Evolutionary conservation across 2,329 filamentous ascomycete species (phyloP).

Genomic region (Teratosphaeria zuluensis): DNA sequence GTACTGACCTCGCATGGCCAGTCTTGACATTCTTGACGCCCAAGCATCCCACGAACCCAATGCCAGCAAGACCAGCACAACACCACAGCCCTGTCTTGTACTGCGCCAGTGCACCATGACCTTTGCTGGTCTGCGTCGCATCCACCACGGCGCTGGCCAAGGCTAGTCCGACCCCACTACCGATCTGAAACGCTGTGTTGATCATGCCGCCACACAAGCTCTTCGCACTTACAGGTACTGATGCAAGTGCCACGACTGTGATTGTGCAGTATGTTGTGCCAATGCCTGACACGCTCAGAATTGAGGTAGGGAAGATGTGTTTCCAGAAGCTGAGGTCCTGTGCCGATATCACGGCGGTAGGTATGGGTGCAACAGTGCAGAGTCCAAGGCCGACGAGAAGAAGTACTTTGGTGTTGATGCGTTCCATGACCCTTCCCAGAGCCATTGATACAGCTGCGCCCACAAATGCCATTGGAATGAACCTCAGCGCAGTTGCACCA

Average conservation of each 20-base stretch:
- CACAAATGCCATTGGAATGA: constrained; percentile 33
- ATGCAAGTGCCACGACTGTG: constrained; percentile 32
- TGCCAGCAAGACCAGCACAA: constrained; percentile 30
- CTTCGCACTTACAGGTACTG: constrained; percentile 33
- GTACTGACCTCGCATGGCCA: background rate
- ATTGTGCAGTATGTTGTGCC: constrained; percentile 35
- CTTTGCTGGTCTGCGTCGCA: constrained; percentile 30
- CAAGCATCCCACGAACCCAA: constrained; percentile 21
- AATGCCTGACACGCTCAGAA: constrained; percentile 32
- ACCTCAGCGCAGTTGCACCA: constrained; percentile 31
- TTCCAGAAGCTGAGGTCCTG: constrained; percentile 24
- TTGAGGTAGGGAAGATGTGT: constrained; percentile 30
- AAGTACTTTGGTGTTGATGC: constrained; percentile 29
- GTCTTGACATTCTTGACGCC: background rate
- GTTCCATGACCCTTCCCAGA: constrained; percentile 27
- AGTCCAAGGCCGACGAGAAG: constrained; percentile 27
- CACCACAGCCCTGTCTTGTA: constrained; percentile 35
- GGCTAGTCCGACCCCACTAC: constrained; percentile 32
- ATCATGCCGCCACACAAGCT: constrained; percentile 34
- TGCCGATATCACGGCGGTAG: constrained; percentile 18
- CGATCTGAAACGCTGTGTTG: constrained; percentile 37
- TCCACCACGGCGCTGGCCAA: constrained; percentile 31
- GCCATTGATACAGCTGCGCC: constrained; percentile 16
- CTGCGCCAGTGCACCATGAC: constrained; percentile 24
- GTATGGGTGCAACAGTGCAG: constrained; percentile 30